Percentiles rank a stretch among this genome's conserved stretches.
Evolutionary conservation across 2,329 filamentous ascomycete genomes (phyloP).

Genomic region (Talaromyces rugulosus): DNA sequence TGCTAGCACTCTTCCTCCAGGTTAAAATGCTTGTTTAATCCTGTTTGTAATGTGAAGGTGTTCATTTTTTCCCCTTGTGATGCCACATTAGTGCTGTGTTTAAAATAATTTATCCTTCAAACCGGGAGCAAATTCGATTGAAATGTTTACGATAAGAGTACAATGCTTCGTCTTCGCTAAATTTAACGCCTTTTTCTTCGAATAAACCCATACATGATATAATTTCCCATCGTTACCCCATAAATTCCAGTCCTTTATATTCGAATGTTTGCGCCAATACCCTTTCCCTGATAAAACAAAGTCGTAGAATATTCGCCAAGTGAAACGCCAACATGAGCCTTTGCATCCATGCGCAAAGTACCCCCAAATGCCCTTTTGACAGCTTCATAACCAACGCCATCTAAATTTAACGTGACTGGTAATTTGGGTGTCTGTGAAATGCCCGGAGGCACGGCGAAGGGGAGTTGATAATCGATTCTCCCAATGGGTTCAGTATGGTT

Average conservation of each 20-base stretch:
- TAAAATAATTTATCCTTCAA: not conserved
- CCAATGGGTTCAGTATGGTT: slow-evolving; percentile 75
- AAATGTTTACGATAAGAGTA: not conserved
- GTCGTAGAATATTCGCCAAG: slow-evolving; percentile 71
- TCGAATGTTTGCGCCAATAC: slow-evolving; percentile 63
- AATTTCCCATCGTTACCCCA: not conserved
- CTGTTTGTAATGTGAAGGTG: not conserved
- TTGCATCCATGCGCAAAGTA: slow-evolving; percentile 70
- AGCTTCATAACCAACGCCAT: slow-evolving; percentile 76
- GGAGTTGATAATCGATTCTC: slow-evolving; percentile 66
- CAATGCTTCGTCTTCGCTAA: not conserved
- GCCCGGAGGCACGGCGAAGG: slow-evolving; percentile 75
- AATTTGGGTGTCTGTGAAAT: slow-evolving; percentile 67
- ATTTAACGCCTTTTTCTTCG: not conserved
- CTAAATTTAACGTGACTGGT: slow-evolving; percentile 75
- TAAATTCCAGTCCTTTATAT: slow-evolving; percentile 12
- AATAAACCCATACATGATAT: not conserved
- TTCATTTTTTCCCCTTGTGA: not conserved
- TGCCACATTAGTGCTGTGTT: not conserved
- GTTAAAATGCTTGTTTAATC: slow-evolving; percentile 48
- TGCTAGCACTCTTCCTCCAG: slow-evolving; percentile 86
- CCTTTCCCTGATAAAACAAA: slow-evolving; percentile 65
- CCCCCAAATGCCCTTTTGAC: slow-evolving; percentile 77
- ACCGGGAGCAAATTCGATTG: not conserved
- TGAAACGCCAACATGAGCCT: slow-evolving; percentile 68